phyloP scores from a whole-genome alignment of 352 stramenopile genomes.

The Phytophthora hibernalis region DNA sequence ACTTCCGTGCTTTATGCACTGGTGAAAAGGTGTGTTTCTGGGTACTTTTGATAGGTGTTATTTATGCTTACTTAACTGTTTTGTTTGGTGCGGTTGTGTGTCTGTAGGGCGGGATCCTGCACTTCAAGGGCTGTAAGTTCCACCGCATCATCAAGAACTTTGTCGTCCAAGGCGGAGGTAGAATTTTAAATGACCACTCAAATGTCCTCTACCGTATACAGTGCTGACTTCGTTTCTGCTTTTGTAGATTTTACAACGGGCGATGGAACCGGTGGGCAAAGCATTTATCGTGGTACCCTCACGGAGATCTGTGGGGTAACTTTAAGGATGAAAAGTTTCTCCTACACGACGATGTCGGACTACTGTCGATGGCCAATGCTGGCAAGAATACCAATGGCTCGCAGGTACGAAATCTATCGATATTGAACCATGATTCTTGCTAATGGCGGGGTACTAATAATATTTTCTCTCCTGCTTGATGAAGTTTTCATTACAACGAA shows the following conservation, averaged over 20 bases:
- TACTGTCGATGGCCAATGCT: constrained; percentile 88
- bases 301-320: constrained; percentile 82
- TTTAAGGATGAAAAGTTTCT: constrained; percentile 87
- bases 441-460: not conserved
- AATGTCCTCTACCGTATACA: not conserved
- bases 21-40: constrained; percentile 67
- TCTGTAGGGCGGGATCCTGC: constrained; percentile 46
- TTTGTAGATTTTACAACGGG: constrained; percentile 59
- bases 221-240: constrained; percentile 1
- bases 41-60: not conserved
- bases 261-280: constrained; percentile 79
- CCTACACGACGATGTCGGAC: constrained; percentile 70
- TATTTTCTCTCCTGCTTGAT: not conserved
- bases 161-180: constrained; percentile 87
- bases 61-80: not conserved
- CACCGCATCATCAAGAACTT: constrained; percentile 95
- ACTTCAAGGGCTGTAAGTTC: constrained; percentile 91
- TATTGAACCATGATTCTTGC: not conserved
- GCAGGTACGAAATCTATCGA: constrained; percentile 54
- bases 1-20: constrained; percentile 91
- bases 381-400: constrained; percentile 78
- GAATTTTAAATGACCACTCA: not conserved
- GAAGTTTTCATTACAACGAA: constrained; percentile 80
- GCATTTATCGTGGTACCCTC: constrained; percentile 77
- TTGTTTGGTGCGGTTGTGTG: too few species aligned